Evolutionary conservation across 768 basidiomycete genomes (phyloP), one percentile per base, ranked within the genome.

Genomic region (Strobilomyces confusus): DNA sequence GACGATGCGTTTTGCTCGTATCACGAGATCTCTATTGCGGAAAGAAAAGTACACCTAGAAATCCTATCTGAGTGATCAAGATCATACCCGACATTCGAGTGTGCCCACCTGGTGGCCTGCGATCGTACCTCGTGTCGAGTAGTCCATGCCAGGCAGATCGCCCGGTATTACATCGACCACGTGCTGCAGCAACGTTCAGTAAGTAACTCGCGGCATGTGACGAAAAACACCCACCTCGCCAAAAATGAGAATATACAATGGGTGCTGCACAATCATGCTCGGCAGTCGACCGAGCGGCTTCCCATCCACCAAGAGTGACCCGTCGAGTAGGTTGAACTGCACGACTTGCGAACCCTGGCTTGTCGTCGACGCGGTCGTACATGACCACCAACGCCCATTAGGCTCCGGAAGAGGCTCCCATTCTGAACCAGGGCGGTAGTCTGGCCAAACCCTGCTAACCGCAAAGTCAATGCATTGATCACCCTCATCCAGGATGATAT

Each of bases 31-130:
- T 0, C 17, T 30, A 8, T n/a, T 23, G 20, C 22, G 48, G 7
- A 55, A 40, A 1, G 54, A 37, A n/a, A 43, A 66, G 57, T 19
- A 20, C 8, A 9, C n/a, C 9, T 20, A 12, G 8, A 17, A 9
- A 44, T 49, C 53, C 8, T 26, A 8, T 4, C 26, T 26, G 26
- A 26, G 26, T 26, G 8, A 4, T 26, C 26, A 26, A 26, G 26
- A 8, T 4, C 26, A 26, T 8, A 25, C 9, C 13, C 4, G 4
- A 34, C 33, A 13, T 15, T 15, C 5, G 33, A 34, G 15, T 6
- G 11, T 15, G 11, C 33, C 11, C 33, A 34, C 33, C 12, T 15
- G 33, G 15, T 34, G 33, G 15, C 33, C 33, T 4, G 12, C 4
- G 33, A 34, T 34, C 11, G 15, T 13, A 15, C 33, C 33, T 3